These are phyloP conservation scores for Samsoniella hepiali DNA, from an alignment of 2,329 filamentous ascomycete genomes.

Conservation along the genomic window DNA sequence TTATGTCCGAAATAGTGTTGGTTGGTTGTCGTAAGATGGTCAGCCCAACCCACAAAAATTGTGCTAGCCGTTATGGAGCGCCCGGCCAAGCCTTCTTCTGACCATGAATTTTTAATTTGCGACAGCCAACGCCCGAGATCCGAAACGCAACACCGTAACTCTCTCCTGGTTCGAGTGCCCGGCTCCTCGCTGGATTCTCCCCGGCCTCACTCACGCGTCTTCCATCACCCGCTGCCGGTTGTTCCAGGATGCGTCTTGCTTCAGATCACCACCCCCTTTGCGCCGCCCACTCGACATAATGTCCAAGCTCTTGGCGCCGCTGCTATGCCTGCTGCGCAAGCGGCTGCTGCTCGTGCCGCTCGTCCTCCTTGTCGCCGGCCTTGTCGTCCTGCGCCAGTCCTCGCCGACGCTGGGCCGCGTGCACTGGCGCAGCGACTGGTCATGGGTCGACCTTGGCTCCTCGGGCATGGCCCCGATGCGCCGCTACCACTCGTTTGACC, in stretches of 20 bases:
- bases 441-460: slow-evolving; percentile 17
- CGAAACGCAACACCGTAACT: background rate
- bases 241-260: slow-evolving; percentile 2
- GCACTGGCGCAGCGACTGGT: slow-evolving; percentile 20
- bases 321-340: slow-evolving; percentile 4
- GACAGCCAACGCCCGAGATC: background rate
- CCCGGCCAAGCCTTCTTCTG: background rate
- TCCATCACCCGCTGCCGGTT: background rate
- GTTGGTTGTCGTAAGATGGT: too few species aligned
- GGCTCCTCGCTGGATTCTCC: too few species aligned
- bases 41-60: too few species aligned
- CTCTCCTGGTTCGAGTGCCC: too few species aligned
- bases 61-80: too few species aligned
- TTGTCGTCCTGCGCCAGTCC: background rate
- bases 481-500: slow-evolving; percentile 17
- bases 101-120: background rate
- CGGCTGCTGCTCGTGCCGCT: slow-evolving; percentile 4
- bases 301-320: background rate
- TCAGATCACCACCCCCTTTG: background rate
- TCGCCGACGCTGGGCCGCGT: slow-evolving; percentile 8
- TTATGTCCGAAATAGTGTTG: too few species aligned
- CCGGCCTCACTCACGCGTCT: background rate
- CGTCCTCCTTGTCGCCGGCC: background rate
- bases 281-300: slow-evolving; percentile 6
- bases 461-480: slow-evolving; percentile 15